Percentiles rank a stretch among this genome's conserved stretches.
phyloP scores from a whole-genome alignment of 2,329 filamentous ascomycete species.

The Aspergillus sp. region DNA sequence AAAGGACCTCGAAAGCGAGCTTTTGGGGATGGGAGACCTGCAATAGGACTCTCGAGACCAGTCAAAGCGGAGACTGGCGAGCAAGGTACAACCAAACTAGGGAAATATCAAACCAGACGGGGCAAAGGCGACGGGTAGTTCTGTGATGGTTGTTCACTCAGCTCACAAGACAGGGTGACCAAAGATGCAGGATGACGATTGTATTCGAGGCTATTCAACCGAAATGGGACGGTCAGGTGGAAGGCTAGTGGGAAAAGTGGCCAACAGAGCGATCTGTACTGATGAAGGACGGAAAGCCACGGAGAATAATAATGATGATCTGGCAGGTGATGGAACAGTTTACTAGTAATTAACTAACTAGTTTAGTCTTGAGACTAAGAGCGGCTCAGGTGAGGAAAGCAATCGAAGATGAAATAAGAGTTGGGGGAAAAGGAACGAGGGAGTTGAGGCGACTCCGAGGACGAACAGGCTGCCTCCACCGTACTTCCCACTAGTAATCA shows the following conservation, averaged over 20 bases:
- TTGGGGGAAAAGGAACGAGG: background rate
- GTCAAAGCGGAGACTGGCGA: conserved; percentile 7
- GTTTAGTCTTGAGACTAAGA: background rate
- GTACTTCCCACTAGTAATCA: background rate
- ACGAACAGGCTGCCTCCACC: background rate
- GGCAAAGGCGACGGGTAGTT: conserved; percentile 2
- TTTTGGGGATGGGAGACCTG: background rate
- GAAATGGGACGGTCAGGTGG: conserved; percentile 18
- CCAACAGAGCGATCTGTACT: conserved; percentile 4
- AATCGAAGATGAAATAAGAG: background rate
- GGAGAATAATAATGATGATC: background rate
- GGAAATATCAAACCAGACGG: background rate
- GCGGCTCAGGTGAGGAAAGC: background rate
- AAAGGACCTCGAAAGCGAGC: background rate
- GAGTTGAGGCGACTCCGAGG: background rate
- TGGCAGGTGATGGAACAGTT: conserved; percentile 1
- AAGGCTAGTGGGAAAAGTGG: conserved; percentile 1
- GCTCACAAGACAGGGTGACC: conserved; percentile 23
- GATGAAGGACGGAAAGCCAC: background rate
- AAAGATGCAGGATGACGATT: conserved; percentile 24
- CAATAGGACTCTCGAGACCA: conserved; percentile 8
- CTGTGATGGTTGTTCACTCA: conserved; percentile 7
- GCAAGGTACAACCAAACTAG: background rate
- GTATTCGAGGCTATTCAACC: conserved; percentile 14
- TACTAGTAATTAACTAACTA: background rate